phyloP scores from a whole-genome alignment of 768 basidiomycete species.

The Paxillus rubicundulus region DNA sequence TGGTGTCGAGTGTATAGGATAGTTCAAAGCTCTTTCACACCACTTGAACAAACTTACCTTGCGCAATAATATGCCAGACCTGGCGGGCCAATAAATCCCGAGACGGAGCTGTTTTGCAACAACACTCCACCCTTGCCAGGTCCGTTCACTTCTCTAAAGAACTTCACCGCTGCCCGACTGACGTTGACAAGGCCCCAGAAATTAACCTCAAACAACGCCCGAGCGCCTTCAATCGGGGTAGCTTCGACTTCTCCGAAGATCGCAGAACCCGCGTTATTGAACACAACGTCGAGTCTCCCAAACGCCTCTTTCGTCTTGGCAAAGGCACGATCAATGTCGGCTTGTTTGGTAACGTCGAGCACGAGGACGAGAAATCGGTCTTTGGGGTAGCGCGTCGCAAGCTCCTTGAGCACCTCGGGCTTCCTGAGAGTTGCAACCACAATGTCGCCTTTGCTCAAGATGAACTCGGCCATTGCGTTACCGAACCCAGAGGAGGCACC shows the following conservation, averaged over 20 bases:
- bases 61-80: slow-evolving; percentile 19
- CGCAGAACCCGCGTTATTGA: slow-evolving; percentile 18
- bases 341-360: slow-evolving; percentile 12
- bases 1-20: neutral
- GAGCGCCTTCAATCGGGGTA: slow-evolving; percentile 15
- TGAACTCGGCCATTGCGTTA: slow-evolving; percentile 27
- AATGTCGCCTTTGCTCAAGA: slow-evolving; percentile 35
- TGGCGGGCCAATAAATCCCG: slow-evolving; percentile 21
- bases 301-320: slow-evolving; percentile 5
- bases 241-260: slow-evolving; percentile 25
- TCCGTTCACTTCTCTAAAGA: slow-evolving; percentile 36
- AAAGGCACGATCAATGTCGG: slow-evolving; percentile 13
- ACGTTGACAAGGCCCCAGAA: slow-evolving; percentile 30
- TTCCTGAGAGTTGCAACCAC: slow-evolving; percentile 43
- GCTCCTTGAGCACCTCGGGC: slow-evolving; percentile 24
- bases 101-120: slow-evolving; percentile 34
- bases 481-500: slow-evolving; percentile 43
- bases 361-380: slow-evolving; percentile 14
- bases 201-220: slow-evolving; percentile 25
- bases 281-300: slow-evolving; percentile 17
- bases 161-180: slow-evolving; percentile 21
- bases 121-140: slow-evolving; percentile 34
- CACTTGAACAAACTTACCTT: slow-evolving; percentile 3
- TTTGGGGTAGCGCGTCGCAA: slow-evolving; percentile 1
- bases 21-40: too few relatives aligned